Evolutionary conservation across 257 asterid species (phyloP).

Genomic region (Solanum commersonii): DNA sequence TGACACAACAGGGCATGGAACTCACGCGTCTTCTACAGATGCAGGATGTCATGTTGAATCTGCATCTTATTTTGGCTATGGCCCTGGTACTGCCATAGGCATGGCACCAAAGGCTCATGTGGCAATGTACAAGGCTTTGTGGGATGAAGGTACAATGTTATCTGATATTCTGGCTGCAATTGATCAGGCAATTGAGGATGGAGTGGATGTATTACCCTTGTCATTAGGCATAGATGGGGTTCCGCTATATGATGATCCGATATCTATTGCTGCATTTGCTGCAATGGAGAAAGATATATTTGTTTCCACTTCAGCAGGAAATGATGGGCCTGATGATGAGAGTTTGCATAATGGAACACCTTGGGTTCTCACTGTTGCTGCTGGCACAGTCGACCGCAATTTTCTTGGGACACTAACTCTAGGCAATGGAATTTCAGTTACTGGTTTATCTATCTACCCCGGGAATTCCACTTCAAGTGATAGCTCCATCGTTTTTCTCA

Average conservation of each 20-base stretch:
- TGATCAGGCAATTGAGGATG: slow-evolving; percentile 53
- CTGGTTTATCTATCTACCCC: slow-evolving; percentile 43
- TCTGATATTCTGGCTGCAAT: slow-evolving; percentile 49
- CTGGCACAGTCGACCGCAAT: slow-evolving; percentile 53
- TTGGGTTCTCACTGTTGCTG: slow-evolving; percentile 69
- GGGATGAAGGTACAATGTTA: slow-evolving; percentile 36
- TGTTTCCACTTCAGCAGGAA: slow-evolving; percentile 67
- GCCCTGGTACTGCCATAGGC: slow-evolving; percentile 40
- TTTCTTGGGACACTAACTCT: slow-evolving; percentile 32
- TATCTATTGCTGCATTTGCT: slow-evolving; percentile 58
- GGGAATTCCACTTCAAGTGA: slow-evolving; percentile 25
- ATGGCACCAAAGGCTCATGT: slow-evolving; percentile 53
- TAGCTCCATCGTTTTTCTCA: slow-evolving; percentile 12
- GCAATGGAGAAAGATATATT: slow-evolving; percentile 69
- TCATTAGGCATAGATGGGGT: slow-evolving; percentile 51
- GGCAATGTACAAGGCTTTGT: slow-evolving; percentile 57
- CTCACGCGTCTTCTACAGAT: slow-evolving; percentile 69
- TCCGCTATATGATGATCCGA: slow-evolving; percentile 32
- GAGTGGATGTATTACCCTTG: slow-evolving; percentile 48
- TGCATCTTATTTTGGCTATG: slow-evolving; percentile 53
- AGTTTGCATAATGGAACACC: slow-evolving; percentile 55
- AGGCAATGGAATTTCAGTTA: slow-evolving; percentile 29
- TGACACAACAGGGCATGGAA: slow-evolving; percentile 57
- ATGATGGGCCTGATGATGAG: slow-evolving; percentile 36
- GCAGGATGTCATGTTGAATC: slow-evolving; percentile 34